Conservation (phyloP, 2,329 filamentous ascomycete species). For the Aspergillus novoparasiticus region DNA sequence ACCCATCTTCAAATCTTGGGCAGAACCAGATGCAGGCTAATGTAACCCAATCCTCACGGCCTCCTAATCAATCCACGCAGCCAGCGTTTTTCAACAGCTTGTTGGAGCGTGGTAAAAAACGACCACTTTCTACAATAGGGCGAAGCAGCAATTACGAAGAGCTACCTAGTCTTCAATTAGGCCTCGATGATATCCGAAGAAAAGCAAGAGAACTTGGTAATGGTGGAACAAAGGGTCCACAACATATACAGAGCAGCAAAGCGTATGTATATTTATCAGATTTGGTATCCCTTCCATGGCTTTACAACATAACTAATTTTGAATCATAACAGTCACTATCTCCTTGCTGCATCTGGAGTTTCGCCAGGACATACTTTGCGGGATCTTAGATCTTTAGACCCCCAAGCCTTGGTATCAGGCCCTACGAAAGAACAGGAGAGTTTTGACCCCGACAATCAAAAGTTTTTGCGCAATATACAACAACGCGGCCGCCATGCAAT, state of each 20-base stretch:
- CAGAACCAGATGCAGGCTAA: slow-evolving; percentile 29
- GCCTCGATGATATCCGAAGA: slow-evolving; percentile 80
- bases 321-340: slow-evolving; percentile 68
- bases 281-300: neutral
- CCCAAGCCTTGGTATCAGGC: slow-evolving; percentile 60
- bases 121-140: slow-evolving; percentile 67
- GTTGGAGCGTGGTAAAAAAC: slow-evolving; percentile 66
- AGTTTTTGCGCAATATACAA: slow-evolving; percentile 82
- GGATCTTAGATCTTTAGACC: slow-evolving; percentile 79
- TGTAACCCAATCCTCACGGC: slow-evolving; percentile 27
- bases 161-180: slow-evolving; percentile 85
- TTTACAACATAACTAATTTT: neutral
- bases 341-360: slow-evolving; percentile 90
- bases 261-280: slow-evolving; percentile 49
- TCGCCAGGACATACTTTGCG: slow-evolving; percentile 82
- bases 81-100: slow-evolving; percentile 67
- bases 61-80: slow-evolving; percentile 42
- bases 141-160: slow-evolving; percentile 64
- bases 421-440: slow-evolving; percentile 39
- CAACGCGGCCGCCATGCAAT: slow-evolving; percentile 89
- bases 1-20: slow-evolving; percentile 30
- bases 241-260: slow-evolving; percentile 49
- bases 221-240: slow-evolving; percentile 54
- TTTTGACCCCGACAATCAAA: slow-evolving; percentile 61
- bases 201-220: slow-evolving; percentile 77